Percentiles rank a stretch among this genome's conserved stretches.
phyloP scores from a whole-genome alignment of 73 alveolate species.

The Paramecium sonneborni region DNA sequence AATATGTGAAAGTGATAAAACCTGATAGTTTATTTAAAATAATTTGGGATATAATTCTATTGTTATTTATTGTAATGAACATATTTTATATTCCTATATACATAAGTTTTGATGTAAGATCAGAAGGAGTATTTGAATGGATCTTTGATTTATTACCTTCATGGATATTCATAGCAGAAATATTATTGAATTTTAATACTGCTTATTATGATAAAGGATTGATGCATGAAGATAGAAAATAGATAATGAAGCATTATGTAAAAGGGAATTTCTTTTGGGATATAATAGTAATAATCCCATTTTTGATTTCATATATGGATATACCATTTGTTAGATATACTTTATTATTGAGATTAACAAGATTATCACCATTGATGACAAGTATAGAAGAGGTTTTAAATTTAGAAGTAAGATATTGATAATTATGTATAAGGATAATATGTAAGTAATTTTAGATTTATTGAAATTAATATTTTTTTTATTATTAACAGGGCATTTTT shows the following conservation, averaged over 20 bases:
- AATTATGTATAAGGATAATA: conserved; percentile 58
- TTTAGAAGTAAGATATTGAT: conserved; percentile 35
- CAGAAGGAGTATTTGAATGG: conserved; percentile 41
- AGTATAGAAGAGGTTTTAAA: conserved; percentile 68
- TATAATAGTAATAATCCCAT: conserved; percentile 69
- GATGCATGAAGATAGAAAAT: conserved; percentile 65
- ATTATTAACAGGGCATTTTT: conserved; percentile 46
- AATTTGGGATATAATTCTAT: conserved; percentile 52
- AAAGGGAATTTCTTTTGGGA: conserved; percentile 77
- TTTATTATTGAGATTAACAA: conserved; percentile 71
- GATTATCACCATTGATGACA: conserved; percentile 67
- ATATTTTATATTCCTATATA: conserved; percentile 61
- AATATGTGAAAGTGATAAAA: conserved; percentile 16
- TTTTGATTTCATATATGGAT: conserved; percentile 51
- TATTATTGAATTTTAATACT: conserved; percentile 73
- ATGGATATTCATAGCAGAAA: conserved; percentile 69
- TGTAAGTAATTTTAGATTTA: conserved; percentile 65
- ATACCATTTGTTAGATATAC: conserved; percentile 68
- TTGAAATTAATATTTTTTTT: conserved; percentile 57
- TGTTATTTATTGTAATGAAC: conserved; percentile 32
- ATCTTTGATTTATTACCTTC: conserved; percentile 49
- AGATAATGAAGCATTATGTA: conserved; percentile 71
- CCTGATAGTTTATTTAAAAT: conserved; percentile 62
- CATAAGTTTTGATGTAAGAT: conserved; percentile 52
- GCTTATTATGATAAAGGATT: conserved; percentile 79